Base-by-base conservation (phyloP, 768 basidiomycete genomes). In the Tricholoma sp. region DNA sequence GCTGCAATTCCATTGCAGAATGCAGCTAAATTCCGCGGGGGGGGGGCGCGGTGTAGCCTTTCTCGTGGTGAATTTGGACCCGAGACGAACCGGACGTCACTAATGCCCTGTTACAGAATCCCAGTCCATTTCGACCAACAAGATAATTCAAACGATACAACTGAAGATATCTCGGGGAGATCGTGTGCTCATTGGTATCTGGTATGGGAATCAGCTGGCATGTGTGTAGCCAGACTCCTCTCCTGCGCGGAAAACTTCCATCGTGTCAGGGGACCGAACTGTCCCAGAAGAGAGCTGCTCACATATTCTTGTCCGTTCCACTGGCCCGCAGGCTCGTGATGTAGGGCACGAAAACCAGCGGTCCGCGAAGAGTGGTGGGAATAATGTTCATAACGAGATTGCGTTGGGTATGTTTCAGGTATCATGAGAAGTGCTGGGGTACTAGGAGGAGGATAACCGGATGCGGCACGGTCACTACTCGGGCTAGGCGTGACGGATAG, bases 251-350 rank as follows among this genome's bases (percentile, higher is more conserved):
- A 62, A 52, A 71, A 70, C 60, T 72, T 50, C 65, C 62, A 67
- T 57, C 41, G 16, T 50, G 35, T 54, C 39, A 61, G 34, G 51
- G 24, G 22, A 35, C 34, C 52, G 52, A 52, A 34, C 4, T 50
- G 53, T 24, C 22, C 24, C 24, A 43, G 11, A 27, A 12, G 22
- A 54, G 55, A 53, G 35, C 46, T 34, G 34, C 86, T 74, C 70
- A 91, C 89, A 69, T 82, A 89, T 47, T 89, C 84, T 37, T 78
- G 66, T n/a, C 79, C 73, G 51, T 74, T 74, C 85, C 85, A 87
- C 53, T 84, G 82, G 50, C 74, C 74, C 58, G 78, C 64, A 56
- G 75, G 66, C 52, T 79, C 78, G 58, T 83, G 79, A 49, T 74
- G 75, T 65, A 82, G 73, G 19, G 80, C 69, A 54, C 84, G 82